A percentile compares a stretch with the other conserved stretches of the same genome.
These are phyloP conservation scores for Penicillium freii DNA, from an alignment of 2,329 filamentous ascomycete species.

Conservation along the genomic window DNA sequence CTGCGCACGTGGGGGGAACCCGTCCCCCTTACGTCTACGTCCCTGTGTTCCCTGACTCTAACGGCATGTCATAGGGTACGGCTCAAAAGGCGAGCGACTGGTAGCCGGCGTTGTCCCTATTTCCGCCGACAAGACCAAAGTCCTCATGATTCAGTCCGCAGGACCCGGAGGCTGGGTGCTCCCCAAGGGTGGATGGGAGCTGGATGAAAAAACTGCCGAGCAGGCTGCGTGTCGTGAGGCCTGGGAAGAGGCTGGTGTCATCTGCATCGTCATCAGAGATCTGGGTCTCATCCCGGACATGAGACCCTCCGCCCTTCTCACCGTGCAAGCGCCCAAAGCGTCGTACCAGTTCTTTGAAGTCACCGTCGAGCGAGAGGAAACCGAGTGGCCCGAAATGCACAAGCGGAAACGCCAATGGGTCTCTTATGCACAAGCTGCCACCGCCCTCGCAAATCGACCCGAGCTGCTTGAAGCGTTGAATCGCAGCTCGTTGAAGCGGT, in stretches of 20 bases:
- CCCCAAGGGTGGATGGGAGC: slow-evolving; percentile 97
- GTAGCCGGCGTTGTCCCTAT: slow-evolving; percentile 93
- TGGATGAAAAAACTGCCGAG: slow-evolving; percentile 81
- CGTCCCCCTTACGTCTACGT: slow-evolving; percentile 10
- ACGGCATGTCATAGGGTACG: slow-evolving; percentile 66
- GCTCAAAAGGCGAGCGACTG: slow-evolving; percentile 84
- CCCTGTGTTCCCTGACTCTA: slow-evolving; percentile 19
- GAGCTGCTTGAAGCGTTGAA: slow-evolving; percentile 86
- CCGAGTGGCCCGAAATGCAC: slow-evolving; percentile 88
- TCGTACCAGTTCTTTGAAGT: slow-evolving; percentile 67
- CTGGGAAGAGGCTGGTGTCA: slow-evolving; percentile 96
- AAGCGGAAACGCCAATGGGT: slow-evolving; percentile 92
- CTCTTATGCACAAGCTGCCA: slow-evolving; percentile 75
- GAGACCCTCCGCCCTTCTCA: slow-evolving; percentile 56
- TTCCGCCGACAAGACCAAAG: slow-evolving; percentile 78
- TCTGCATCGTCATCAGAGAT: slow-evolving; percentile 78
- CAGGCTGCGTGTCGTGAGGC: slow-evolving; percentile 85
- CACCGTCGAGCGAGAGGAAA: slow-evolving; percentile 79
- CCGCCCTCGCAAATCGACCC: slow-evolving; percentile 72
- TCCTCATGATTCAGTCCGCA: slow-evolving; percentile 90
- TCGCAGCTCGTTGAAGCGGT: slow-evolving; percentile 67
- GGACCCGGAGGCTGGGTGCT: slow-evolving; percentile 91
- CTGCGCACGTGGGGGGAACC: slow-evolving; percentile 23
- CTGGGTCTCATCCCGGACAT: slow-evolving; percentile 83
- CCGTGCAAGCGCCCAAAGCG: slow-evolving; percentile 64